Evolutionary conservation across 306 rosid species (phyloP).

Genomic region (Vigna nakashimae): DNA sequence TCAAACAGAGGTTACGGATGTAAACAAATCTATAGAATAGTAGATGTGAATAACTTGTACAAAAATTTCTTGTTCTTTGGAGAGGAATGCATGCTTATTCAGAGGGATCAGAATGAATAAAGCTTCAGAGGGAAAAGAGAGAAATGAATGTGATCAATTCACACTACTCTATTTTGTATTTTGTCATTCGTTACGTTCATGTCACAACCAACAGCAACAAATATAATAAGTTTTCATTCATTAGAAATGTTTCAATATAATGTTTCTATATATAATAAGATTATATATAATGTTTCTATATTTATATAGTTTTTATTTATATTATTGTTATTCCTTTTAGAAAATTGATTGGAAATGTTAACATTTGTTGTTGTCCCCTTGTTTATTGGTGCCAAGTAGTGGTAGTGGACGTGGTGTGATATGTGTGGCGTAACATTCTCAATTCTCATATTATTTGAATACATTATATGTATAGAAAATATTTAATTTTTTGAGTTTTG

Average conservation of each 20-base stretch:
- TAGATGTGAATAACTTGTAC: conserved; percentile 54
- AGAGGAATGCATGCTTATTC: conserved; percentile 20
- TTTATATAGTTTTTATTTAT: too few relatives aligned
- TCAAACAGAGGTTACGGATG: neutral
- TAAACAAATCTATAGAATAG: conserved; percentile 29
- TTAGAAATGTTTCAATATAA: neutral
- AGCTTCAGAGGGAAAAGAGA: neutral
- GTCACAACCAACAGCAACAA: conserved; percentile 19
- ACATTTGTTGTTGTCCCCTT: too few relatives aligned
- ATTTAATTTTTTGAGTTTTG: too few relatives aligned
- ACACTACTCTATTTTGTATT: conserved; percentile 29
- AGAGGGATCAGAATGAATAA: conserved; percentile 13
- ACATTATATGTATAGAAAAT: too few relatives aligned
- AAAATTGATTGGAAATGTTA: too few relatives aligned
- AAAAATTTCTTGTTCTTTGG: conserved; percentile 45
- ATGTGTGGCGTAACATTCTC: too few relatives aligned
- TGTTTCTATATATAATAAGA: neutral
- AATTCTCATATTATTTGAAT: too few relatives aligned
- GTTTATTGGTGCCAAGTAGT: too few relatives aligned
- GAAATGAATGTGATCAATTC: conserved; percentile 11
- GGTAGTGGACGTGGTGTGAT: too few relatives aligned
- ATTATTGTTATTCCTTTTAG: too few relatives aligned
- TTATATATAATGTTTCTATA: too few relatives aligned
- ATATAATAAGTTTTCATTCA: neutral
- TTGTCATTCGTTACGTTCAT: conserved; percentile 18